Conservation (phyloP, 805 yeast genomes). For the Suhomyces tanzawaensis region DNA sequence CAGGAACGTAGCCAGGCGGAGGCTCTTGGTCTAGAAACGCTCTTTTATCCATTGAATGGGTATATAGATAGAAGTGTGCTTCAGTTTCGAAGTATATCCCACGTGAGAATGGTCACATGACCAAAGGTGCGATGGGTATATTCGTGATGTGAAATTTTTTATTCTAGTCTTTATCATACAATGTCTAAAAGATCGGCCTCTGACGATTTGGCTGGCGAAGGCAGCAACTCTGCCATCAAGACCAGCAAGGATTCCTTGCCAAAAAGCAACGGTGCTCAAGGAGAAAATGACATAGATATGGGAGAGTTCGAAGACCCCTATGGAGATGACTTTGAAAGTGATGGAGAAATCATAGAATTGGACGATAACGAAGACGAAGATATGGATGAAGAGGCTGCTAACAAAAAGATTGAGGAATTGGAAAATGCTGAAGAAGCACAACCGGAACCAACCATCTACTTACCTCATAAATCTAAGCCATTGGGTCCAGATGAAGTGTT, state of each 20-base stretch:
- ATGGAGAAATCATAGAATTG: constrained; percentile 81
- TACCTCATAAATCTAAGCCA: constrained; percentile 87
- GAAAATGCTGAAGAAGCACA: constrained; percentile 35
- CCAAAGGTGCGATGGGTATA: not conserved
- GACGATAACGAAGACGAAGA: constrained; percentile 51
- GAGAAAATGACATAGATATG: constrained; percentile 52
- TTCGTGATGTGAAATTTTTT: constrained; percentile 2
- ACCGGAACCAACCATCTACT: constrained; percentile 54
- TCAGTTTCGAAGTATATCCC: not conserved
- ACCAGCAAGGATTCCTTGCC: constrained; percentile 40
- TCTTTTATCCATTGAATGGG: constrained; percentile 6
- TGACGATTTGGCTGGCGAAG: constrained; percentile 22
- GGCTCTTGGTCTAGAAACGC: constrained; percentile 79
- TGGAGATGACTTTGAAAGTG: constrained; percentile 91
- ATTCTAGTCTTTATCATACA: not conserved
- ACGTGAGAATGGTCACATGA: not conserved
- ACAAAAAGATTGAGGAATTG: constrained; percentile 35
- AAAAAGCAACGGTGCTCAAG: constrained; percentile 26
- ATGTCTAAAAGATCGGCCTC: constrained; percentile 57
- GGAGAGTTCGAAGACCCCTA: constrained; percentile 87
- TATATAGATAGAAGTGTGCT: not conserved
- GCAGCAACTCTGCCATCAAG: constrained; percentile 33
- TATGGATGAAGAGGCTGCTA: constrained; percentile 29
- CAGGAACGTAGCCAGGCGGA: constrained; percentile 89
- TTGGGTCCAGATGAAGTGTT: constrained; percentile 93